phyloP scores from a whole-genome alignment of 805 yeast species.

The Ogataea allantospora region DNA sequence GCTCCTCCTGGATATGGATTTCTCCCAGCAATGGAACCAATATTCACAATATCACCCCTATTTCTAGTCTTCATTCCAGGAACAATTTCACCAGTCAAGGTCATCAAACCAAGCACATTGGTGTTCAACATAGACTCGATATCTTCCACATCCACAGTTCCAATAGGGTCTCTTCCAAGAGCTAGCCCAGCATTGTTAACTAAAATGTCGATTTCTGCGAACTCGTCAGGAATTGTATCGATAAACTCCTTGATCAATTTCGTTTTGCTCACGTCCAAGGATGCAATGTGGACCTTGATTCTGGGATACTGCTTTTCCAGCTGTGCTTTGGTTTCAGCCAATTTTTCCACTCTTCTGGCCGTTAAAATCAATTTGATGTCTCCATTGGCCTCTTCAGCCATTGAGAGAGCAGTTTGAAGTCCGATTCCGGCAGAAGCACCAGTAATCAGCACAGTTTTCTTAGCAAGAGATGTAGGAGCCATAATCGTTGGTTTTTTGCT shows the following conservation, averaged over 20 bases:
- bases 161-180: conserved; percentile 44
- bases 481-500: not conserved
- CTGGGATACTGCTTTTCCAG: conserved; percentile 47
- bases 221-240: conserved; percentile 49
- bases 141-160: conserved; percentile 38
- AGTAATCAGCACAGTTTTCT: conserved; percentile 30
- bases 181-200: conserved; percentile 60
- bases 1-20: conserved; percentile 71
- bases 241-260: conserved; percentile 54
- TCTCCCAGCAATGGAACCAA: conserved; percentile 71
- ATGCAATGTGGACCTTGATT: conserved; percentile 43
- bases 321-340: conserved; percentile 47
- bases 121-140: conserved; percentile 44
- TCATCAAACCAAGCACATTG: conserved; percentile 46
- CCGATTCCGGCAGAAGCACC: conserved; percentile 53
- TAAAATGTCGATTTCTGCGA: conserved; percentile 57
- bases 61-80: conserved; percentile 42
- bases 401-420: conserved; percentile 44
- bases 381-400: conserved; percentile 63
- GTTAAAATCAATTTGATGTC: conserved; percentile 66
- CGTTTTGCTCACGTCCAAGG: conserved; percentile 57
- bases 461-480: conserved; percentile 4
- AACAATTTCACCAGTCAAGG: conserved; percentile 43
- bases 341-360: conserved; percentile 72
- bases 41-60: conserved; percentile 56